Percentiles rank a stretch among this genome's conserved stretches.
Conservation (phyloP, 257 asterid genomes). For the Solanum piurae region DNA sequence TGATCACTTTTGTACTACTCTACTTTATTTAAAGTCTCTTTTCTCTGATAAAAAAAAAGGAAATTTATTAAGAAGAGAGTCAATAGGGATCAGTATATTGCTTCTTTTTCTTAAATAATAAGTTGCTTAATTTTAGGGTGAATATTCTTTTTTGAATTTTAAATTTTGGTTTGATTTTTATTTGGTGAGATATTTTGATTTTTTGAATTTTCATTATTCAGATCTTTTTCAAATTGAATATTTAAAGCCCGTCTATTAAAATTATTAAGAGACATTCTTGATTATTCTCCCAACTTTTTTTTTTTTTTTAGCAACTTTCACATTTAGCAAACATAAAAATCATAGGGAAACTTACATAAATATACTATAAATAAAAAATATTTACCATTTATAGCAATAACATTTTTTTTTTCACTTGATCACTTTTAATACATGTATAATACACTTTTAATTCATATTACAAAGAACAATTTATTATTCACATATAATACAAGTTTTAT, state of each 20-base stretch:
- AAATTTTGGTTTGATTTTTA: neutral
- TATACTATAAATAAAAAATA: too few relatives aligned
- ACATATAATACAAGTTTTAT: too few relatives aligned
- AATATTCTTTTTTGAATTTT: neutral
- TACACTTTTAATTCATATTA: too few relatives aligned
- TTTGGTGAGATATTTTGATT: neutral
- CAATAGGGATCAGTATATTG: neutral
- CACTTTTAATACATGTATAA: too few relatives aligned
- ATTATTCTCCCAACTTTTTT: neutral
- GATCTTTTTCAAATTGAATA: neutral
- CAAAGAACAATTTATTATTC: too few relatives aligned
- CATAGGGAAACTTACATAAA: too few relatives aligned
- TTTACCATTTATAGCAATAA: too few relatives aligned
- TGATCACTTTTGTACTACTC: neutral
- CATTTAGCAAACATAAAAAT: too few relatives aligned
- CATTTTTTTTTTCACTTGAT: too few relatives aligned
- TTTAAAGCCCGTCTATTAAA: neutral
- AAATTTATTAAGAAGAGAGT: neutral
- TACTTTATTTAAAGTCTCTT: neutral
- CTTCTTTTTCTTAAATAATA: neutral
- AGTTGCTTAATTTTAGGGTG: neutral
- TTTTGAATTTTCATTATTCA: neutral
- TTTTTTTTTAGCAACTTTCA: too few relatives aligned
- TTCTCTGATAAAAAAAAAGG: neutral
- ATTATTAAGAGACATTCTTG: neutral